Base-by-base conservation (phyloP, 805 yeast genomes). In the Torulaspora microellipsoides region DNA sequence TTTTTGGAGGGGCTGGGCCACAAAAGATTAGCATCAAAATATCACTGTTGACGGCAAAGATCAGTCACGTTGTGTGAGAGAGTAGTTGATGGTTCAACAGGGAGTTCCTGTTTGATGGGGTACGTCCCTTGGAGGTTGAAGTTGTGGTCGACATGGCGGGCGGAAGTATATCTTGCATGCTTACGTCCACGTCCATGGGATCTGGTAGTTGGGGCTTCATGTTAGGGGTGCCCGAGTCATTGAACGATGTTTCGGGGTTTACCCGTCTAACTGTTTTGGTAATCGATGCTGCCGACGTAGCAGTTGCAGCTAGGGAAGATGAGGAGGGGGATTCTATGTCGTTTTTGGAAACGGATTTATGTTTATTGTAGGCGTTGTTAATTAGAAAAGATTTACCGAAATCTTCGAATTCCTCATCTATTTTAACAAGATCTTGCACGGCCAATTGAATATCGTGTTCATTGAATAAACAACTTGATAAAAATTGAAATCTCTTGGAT, bases 351-450 rank as follows among this genome's bases (percentile, higher is more conserved):
- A 20, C 25, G 7, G 8, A 5, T 20, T 20, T 20, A 4, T 20
- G 25, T 8, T 20, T 20, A 20, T 20, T 8, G 4, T 20, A 6
- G 48, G 31, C 25, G 25, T 20, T 20, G 46, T 46, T 43, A 52
- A 40, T 15, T 45, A 49, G 23, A 38, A 49, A 48, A 6, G 40
- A 38, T 29, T 49, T 40, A 6, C 67, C 66, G 48, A 68, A 68
- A 15, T 51, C 53, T 14, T 66, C 70, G 51, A 68, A 69, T 34
- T 62, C 67, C 25, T 53, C 55, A 40, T 69, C 73, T 28, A 69
- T 51, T 12, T 54, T 54, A 15, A 60, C 51, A 17, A 68, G 50
- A 11, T 60, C 63, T 29, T 58, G 52, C n/a, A 69, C 39, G 6
- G 58, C 56, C 4, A 51, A 47, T 31, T 61, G 64, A 46, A 34